These are phyloP conservation scores for Yamadazyma kitorensis DNA, from an alignment of 805 yeast genomes.

Conservation along the genomic window DNA sequence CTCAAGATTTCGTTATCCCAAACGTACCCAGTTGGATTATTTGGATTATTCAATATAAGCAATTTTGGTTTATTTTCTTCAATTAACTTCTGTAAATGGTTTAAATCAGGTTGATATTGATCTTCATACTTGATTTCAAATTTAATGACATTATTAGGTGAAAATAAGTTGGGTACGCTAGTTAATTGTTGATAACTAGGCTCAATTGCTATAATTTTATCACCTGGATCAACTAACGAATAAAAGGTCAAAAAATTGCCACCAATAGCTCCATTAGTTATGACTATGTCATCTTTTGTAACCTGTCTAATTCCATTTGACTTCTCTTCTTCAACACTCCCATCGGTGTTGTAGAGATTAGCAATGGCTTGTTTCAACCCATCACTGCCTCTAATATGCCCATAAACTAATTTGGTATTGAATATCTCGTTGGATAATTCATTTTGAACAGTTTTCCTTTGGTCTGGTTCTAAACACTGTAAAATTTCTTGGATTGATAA, in stretches of 20 bases:
- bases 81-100: constrained; percentile 25
- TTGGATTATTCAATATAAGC: constrained; percentile 48
- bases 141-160: constrained; percentile 31
- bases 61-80: constrained; percentile 36
- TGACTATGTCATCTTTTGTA: constrained; percentile 48
- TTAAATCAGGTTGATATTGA: constrained; percentile 35
- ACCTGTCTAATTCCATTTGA: too few relatives aligned
- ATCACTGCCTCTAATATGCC: constrained; percentile 46
- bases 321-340: constrained; percentile 26
- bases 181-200: constrained; percentile 52
- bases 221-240: constrained; percentile 41
- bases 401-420: constrained; percentile 38
- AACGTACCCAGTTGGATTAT: constrained; percentile 46
- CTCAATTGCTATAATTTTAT: constrained; percentile 46
- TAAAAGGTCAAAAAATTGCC: constrained; percentile 49
- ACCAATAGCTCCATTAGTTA: constrained; percentile 57
- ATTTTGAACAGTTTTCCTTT: constrained; percentile 1
- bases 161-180: constrained; percentile 47
- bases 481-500: constrained; percentile 39
- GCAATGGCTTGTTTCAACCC: constrained; percentile 36
- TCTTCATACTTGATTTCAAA: constrained; percentile 32
- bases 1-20: constrained; percentile 31
- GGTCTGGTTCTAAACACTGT: constrained; percentile 14
- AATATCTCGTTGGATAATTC: constrained; percentile 19
- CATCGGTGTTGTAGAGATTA: constrained; percentile 28